Evolutionary conservation across 495 filamentous ascomycete genomes (phyloP).

Genomic region (Penicillium canariense): DNA sequence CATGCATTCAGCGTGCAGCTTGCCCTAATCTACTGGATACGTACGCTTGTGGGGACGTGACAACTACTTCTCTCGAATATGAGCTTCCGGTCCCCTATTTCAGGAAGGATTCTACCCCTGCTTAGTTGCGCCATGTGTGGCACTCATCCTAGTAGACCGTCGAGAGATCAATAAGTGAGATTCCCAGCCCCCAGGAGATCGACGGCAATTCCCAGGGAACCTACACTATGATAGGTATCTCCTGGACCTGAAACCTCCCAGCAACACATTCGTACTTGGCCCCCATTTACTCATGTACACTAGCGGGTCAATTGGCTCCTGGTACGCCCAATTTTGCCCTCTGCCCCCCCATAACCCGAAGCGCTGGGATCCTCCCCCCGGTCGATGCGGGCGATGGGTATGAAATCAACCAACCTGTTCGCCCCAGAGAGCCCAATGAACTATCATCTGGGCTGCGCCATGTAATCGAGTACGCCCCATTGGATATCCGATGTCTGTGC

Average conservation of each 20-base stretch:
- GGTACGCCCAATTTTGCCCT: no score
- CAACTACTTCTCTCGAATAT: neutral
- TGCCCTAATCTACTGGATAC: constrained; percentile 1
- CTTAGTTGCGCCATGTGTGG: neutral
- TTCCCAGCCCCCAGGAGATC: neutral
- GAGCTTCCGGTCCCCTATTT: neutral
- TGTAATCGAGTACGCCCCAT: neutral
- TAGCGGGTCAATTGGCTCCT: no score
- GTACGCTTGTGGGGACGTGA: neutral
- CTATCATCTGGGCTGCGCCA: neutral
- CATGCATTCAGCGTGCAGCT: neutral
- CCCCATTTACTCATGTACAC: neutral
- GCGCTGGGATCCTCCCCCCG: neutral
- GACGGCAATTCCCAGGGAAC: neutral
- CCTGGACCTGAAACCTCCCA: neutral
- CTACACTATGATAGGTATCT: neutral
- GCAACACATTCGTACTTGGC: neutral
- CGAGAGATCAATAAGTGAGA: neutral
- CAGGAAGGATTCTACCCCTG: neutral
- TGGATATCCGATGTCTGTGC: neutral
- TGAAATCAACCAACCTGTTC: neutral
- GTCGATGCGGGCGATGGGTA: neutral
- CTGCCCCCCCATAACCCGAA: neutral
- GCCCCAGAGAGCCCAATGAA: neutral
- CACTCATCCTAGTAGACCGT: neutral